Evolutionary conservation across 2,329 filamentous ascomycete species (phyloP), one percentile per base, ranked within the genome.

Genomic region (Monilinia laxa): DNA sequence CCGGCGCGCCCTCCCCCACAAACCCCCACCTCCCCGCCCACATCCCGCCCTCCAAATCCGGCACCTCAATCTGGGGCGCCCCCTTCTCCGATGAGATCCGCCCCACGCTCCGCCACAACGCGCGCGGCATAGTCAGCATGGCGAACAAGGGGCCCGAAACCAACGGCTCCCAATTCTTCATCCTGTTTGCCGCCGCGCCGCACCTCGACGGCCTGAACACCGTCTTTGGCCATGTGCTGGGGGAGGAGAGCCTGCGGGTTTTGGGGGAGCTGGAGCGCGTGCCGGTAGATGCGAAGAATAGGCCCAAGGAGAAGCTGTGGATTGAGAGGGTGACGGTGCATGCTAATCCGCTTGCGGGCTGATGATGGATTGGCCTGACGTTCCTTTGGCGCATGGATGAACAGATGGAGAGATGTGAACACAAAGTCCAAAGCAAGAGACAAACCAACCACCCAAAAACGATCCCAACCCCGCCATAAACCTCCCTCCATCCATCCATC

Each of bases 141-240:
- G 90, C 90, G 20, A 93, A 93, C 78, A 90, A 90, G 74, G 90
- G 90, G 0, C 87, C 88, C 1, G 84, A 83, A 31, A 90, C 89
- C 53, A 93, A 93, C 75, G 89, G 88, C 20, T 90, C 86, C 59
- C 91, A 96, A 76, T 96, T 95, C 79, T 96, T 93, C 77, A 82
- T 95, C 68, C 87, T 88, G 1, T 90, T 93, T 72, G 90, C 90
- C 68, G 87, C 90, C 71, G 90, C 91, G 35, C 85, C 90, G 49
- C 92, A 95, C 79, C 81, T 96, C 53, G 92, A 95, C 76, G 91
- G 91, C 5, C 85, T 92, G 76, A 95, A 95, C 76, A 93, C 91
- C 0, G 88, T 94, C 2, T 94, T 96, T 78, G 91, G 91, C 14
- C 88, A 89, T 76, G 81, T 94, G 45, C 81, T 89, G 66, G 87